Conservation (phyloP, 2,329 filamentous ascomycete species). For the Penicillium sp. region DNA sequence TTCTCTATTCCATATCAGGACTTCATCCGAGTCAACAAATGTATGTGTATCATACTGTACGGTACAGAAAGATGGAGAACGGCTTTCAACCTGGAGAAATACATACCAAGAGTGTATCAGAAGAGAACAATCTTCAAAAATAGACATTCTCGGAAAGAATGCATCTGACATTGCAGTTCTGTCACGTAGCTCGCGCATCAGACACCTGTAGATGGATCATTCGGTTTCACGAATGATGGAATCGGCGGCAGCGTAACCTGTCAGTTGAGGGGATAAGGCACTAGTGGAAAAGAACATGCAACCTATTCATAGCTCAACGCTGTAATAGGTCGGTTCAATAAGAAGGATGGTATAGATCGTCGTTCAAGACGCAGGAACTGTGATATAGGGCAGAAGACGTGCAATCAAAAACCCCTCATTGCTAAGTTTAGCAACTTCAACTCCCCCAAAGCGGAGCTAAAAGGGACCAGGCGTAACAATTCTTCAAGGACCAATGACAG, state of each 20-base stretch:
- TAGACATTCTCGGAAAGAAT: background rate
- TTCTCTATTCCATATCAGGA: background rate
- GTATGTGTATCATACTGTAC: background rate
- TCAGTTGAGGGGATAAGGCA: background rate
- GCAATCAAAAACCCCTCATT: background rate
- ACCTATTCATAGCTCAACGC: background rate
- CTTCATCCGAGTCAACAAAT: background rate
- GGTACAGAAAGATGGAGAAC: background rate
- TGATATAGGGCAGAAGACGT: background rate
- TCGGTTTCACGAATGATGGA: background rate
- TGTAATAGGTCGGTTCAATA: background rate
- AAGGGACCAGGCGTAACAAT: background rate
- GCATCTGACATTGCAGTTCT: background rate
- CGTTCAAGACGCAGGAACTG: background rate
- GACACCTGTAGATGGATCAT: background rate
- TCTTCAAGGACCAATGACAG: background rate
- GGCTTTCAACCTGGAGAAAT: background rate
- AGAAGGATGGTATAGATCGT: background rate
- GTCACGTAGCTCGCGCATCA: background rate
- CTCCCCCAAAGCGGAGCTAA: background rate
- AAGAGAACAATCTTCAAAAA: background rate
- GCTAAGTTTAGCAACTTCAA: slow-evolving; percentile 3
- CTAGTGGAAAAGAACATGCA: background rate
- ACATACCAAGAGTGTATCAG: background rate
- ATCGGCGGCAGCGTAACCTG: background rate